Percentiles rank a stretch among this genome's conserved stretches.
Conservation (phyloP, 1,284 basidiomycete species). For the Bjerkandera adusta region DNA sequence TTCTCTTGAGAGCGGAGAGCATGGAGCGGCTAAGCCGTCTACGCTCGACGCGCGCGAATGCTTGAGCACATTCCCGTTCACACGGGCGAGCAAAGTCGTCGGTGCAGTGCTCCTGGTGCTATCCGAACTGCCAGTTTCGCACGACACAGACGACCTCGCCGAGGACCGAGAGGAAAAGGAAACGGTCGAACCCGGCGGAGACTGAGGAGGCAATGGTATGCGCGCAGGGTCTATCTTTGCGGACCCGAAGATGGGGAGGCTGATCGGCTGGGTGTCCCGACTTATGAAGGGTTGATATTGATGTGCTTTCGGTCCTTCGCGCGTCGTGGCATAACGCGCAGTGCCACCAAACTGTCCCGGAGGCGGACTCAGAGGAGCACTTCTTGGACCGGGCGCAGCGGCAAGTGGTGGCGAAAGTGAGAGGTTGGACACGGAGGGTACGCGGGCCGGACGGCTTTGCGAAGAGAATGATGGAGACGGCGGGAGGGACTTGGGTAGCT, state of each 20-base stretch:
- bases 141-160: constrained; percentile 44
- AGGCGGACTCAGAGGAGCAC: constrained; percentile 17
- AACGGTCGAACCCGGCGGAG: constrained; percentile 65
- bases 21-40: constrained; percentile 21
- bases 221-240: constrained; percentile 49
- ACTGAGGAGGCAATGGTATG: constrained; percentile 60
- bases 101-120: constrained; percentile 36
- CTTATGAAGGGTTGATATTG: constrained; percentile 24
- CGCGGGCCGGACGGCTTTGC: constrained; percentile 23
- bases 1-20: constrained; percentile 19
- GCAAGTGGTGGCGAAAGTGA: constrained; percentile 25
- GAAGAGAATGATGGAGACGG: constrained; percentile 21
- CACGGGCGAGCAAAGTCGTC: constrained; percentile 22
- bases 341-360: too few relatives aligned
- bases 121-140: constrained; percentile 31
- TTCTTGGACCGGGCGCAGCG: constrained; percentile 14
- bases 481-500: constrained; percentile 19
- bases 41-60: constrained; percentile 18
- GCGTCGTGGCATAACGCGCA: constrained; percentile 23
- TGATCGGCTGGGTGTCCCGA: too few relatives aligned
- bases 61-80: constrained; percentile 17
- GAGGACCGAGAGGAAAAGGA: constrained; percentile 73
- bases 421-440: constrained; percentile 27
- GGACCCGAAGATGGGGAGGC: too few relatives aligned
- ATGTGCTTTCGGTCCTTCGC: constrained; percentile 22